Evolutionary conservation across 2,329 filamentous ascomycete genomes (phyloP).

Genomic region (Aspergillus quadrilineatus): DNA sequence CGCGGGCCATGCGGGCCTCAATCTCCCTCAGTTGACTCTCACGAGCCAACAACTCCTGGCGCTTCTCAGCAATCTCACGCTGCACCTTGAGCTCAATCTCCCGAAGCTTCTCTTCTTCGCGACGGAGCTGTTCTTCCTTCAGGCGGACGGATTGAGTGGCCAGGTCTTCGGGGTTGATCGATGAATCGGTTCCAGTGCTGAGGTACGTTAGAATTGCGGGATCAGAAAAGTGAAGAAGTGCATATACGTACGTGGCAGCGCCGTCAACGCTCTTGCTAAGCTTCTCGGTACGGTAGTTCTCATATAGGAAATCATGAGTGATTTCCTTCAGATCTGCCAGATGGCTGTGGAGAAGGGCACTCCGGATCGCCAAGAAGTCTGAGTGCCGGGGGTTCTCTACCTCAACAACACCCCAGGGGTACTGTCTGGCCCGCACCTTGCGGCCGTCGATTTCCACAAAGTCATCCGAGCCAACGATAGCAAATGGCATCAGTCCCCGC

Average conservation of each 20-base stretch:
- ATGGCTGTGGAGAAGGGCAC: conserved; percentile 94
- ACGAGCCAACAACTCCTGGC: conserved; percentile 93
- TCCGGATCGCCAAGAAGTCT: conserved; percentile 96
- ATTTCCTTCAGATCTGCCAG: conserved; percentile 98
- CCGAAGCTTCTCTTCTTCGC: conserved; percentile 98
- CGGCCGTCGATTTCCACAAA: conserved; percentile 90
- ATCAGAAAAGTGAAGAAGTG: background rate
- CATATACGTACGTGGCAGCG: conserved; percentile 72
- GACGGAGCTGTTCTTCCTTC: conserved; percentile 98
- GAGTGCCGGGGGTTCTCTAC: conserved; percentile 99
- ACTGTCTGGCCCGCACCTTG: conserved; percentile 90
- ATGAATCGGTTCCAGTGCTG: conserved; percentile 65
- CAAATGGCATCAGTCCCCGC: conserved; percentile 95
- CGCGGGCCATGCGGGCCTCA: conserved; percentile 93
- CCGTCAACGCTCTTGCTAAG: conserved; percentile 98
- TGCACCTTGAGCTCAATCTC: conserved; percentile 99
- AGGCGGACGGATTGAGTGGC: conserved; percentile 95
- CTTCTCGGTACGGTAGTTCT: conserved; percentile 99
- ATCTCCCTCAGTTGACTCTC: conserved; percentile 99
- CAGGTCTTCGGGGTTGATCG: conserved; percentile 96
- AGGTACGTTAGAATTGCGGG: conserved; percentile 16
- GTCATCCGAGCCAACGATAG: conserved; percentile 97
- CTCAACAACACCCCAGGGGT: conserved; percentile 98
- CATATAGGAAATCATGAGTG: conserved; percentile 98
- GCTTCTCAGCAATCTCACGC: conserved; percentile 99